These are phyloP conservation scores for Epichloe brachyelytri DNA, from an alignment of 2,329 filamentous ascomycete genomes.

Conservation along the genomic window DNA sequence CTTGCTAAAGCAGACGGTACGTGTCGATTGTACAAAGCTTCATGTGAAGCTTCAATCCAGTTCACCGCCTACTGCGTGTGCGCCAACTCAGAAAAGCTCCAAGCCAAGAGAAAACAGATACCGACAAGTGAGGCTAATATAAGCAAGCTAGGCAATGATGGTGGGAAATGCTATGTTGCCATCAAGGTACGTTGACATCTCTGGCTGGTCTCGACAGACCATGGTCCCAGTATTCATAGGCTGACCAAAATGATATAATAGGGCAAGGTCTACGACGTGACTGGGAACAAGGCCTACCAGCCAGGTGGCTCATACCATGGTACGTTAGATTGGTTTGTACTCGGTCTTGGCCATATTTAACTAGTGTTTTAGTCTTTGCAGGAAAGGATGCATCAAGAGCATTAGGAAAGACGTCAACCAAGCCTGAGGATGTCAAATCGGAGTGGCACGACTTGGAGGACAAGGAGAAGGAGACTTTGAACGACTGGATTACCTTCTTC, in stretches of 20 bases:
- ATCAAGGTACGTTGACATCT: slow-evolving; percentile 44
- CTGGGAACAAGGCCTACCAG: slow-evolving; percentile 74
- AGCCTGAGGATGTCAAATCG: slow-evolving; percentile 66
- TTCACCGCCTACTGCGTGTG: not conserved
- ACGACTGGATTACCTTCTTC: slow-evolving; percentile 95
- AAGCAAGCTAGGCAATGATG: slow-evolving; percentile 43
- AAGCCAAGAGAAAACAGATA: not conserved
- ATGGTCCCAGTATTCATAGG: not conserved
- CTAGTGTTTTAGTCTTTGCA: slow-evolving; percentile 58
- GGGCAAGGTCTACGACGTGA: slow-evolving; percentile 92
- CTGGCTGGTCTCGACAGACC: not conserved
- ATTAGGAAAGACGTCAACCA: slow-evolving; percentile 74
- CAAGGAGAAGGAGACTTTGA: slow-evolving; percentile 70
- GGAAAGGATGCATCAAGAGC: slow-evolving; percentile 94
- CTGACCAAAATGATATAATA: slow-evolving; percentile 31
- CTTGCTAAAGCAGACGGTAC: slow-evolving; percentile 73
- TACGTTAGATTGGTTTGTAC: slow-evolving; percentile 29
- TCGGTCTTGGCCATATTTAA: not conserved
- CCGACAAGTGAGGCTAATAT: not conserved
- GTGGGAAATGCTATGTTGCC: slow-evolving; percentile 53
- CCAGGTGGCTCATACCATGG: slow-evolving; percentile 75
- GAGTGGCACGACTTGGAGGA: slow-evolving; percentile 77
- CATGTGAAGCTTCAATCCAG: not conserved
- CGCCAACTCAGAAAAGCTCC: not conserved
- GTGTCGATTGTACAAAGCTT: slow-evolving; percentile 12